Evolutionary conservation across 1,139 yeast genomes (phyloP).

Genomic region (Sugiyamaella grinbergsii): DNA sequence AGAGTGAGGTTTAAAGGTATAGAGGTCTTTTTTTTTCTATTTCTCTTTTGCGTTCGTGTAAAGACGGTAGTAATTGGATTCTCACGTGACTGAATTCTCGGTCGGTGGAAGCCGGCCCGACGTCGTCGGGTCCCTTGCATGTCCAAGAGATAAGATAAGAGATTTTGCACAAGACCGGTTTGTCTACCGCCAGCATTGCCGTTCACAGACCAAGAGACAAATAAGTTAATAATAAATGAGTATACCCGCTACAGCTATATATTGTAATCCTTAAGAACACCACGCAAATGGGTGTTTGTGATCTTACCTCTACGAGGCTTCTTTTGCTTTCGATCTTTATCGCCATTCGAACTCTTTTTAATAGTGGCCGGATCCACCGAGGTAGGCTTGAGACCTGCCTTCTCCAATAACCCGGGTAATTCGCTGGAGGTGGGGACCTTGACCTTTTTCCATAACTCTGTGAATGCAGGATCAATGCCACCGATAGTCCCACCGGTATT

Average conservation of each 20-base stretch:
- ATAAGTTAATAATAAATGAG: too few species aligned
- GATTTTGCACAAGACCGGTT: neutral
- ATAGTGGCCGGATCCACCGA: conserved; percentile 93
- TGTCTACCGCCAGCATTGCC: neutral
- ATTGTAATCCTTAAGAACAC: conserved; percentile 82
- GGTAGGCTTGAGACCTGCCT: conserved; percentile 90
- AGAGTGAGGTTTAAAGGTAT: too few species aligned
- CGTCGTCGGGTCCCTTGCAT: too few species aligned
- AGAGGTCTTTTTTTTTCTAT: too few species aligned
- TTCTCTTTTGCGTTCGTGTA: too few species aligned
- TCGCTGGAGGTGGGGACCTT: conserved; percentile 81
- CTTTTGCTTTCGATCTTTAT: conserved; percentile 77
- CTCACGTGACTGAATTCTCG: too few species aligned
- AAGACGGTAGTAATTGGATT: too few species aligned
- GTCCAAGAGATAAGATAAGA: conserved; percentile 1
- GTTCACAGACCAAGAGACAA: too few species aligned
- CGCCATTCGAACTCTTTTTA: conserved; percentile 53
- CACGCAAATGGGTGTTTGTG: conserved; percentile 95
- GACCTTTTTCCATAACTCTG: conserved; percentile 74
- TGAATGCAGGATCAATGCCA: conserved; percentile 79
- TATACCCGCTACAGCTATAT: conserved; percentile 4
- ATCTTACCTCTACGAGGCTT: conserved; percentile 91
- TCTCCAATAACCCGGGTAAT: conserved; percentile 74
- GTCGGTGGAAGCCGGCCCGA: too few species aligned
- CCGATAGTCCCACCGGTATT: conserved; percentile 76